Conservation (phyloP, 495 filamentous ascomycete species). For the Chaetomium cochliodes region DNA sequence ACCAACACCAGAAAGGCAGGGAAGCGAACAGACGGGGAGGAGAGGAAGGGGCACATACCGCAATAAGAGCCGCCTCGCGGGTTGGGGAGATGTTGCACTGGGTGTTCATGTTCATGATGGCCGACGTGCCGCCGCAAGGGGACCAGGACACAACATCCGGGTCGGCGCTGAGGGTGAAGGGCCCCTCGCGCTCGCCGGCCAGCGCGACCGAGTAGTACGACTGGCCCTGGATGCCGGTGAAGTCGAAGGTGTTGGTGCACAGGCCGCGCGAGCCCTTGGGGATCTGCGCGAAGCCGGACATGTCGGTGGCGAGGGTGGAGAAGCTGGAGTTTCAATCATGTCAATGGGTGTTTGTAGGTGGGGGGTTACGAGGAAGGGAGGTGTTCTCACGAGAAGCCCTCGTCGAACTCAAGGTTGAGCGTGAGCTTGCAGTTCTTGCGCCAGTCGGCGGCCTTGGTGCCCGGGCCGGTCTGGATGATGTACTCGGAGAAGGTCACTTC, state of each 20-base stretch:
- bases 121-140: constrained; percentile 28
- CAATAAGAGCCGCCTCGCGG: constrained; percentile 25
- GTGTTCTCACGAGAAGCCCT: constrained; percentile 20
- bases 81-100: constrained; percentile 34
- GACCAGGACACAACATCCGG: constrained; percentile 26
- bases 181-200: constrained; percentile 23
- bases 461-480: constrained; percentile 25
- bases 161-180: constrained; percentile 24
- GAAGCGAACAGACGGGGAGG: neutral
- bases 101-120: constrained; percentile 34
- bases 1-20: too few species aligned
- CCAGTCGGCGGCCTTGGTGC: constrained; percentile 24
- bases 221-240: constrained; percentile 24
- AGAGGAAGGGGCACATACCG: constrained; percentile 19
- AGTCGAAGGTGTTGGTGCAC: constrained; percentile 32
- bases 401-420: constrained; percentile 27
- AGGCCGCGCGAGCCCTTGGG: constrained; percentile 24
- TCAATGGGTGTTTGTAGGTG: neutral
- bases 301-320: constrained; percentile 27
- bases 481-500: constrained; percentile 27
- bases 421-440: constrained; percentile 31
- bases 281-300: constrained; percentile 30
- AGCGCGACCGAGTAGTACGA: constrained; percentile 21
- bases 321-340: constrained; percentile 1
- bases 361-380: neutral